These are phyloP conservation scores for Lodderomyces elongisporus DNA, from an alignment of 1,139 yeast genomes.

Conservation along the genomic window DNA sequence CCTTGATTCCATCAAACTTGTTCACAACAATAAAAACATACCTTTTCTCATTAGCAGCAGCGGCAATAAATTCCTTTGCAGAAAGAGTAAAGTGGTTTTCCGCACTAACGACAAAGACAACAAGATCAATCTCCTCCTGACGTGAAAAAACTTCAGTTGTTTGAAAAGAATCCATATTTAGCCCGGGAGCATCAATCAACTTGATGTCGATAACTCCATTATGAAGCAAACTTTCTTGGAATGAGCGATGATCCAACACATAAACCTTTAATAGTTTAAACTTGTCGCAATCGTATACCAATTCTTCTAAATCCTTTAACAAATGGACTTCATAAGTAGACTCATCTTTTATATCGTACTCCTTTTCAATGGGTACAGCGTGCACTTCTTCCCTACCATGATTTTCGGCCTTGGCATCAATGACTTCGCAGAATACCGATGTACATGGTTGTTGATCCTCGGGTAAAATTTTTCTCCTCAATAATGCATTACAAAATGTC, in stretches of 20 bases:
- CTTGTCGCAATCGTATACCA: constrained; percentile 71
- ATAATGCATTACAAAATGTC: constrained; percentile 86
- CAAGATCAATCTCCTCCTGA: constrained; percentile 95
- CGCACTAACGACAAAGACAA: constrained; percentile 92
- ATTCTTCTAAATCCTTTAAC: constrained; percentile 53
- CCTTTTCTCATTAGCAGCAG: constrained; percentile 89
- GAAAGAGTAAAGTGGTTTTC: constrained; percentile 93
- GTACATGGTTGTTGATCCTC: constrained; percentile 99
- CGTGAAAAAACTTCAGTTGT: constrained; percentile 94
- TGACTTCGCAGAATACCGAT: constrained; percentile 89
- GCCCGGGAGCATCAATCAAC: constrained; percentile 94
- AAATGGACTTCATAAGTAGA: constrained; percentile 57
- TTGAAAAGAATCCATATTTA: constrained; percentile 88
- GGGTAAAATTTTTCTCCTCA: constrained; percentile 75
- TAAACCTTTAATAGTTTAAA: constrained; percentile 76
- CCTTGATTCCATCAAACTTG: constrained; percentile 77
- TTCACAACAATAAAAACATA: constrained; percentile 92
- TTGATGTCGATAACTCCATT: constrained; percentile 93
- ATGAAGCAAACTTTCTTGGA: constrained; percentile 65
- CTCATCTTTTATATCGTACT: constrained; percentile 58
- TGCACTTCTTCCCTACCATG: constrained; percentile 82
- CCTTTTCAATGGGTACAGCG: constrained; percentile 59
- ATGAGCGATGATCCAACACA: constrained; percentile 68
- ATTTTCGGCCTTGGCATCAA: constrained; percentile 73
- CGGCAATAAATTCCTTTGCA: constrained; percentile 87